Evolutionary conservation across 1,139 yeast genomes (phyloP), one percentile per base, ranked within the genome.

Genomic region (Taiozyma sp.): DNA sequence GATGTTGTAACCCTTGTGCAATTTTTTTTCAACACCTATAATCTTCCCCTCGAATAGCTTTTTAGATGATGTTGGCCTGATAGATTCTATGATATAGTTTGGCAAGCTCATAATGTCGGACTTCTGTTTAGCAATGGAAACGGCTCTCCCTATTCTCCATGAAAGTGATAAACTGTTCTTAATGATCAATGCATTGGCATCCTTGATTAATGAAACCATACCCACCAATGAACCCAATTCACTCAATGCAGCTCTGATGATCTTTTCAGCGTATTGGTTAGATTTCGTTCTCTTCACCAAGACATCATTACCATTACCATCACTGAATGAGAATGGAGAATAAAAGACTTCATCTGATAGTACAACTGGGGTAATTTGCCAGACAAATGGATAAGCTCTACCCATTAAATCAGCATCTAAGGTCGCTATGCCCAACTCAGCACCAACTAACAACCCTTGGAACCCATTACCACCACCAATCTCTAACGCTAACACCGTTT

Each of bases 71-170:
- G 58, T 55, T 22, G 59, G 60, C 32, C 51, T 50, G n/a, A 67
- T 51, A 8, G 76, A 60, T 8, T 71, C 74, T 14, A 75, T 62
- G 23, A 76, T 74, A 34, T 60, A 53, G 9, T 64, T 59, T 0
- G 78, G 72, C 8, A 76, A 60, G 42, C 59, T 57, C 32, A 69
- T 72, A 34, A 74, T 62, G 48, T 72, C 71, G 27, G 68, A 63
- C 9, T 62, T 64, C 47, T 68, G 70, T 44, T 70, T 63, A 1
- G 79, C 74, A 28, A 70, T 59, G 32, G 59, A 57, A 10, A 76
- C 73, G 1, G 78, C 78, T 48, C 74, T 64, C 3, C 80, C 80
- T 49, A 76, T 70, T 62, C 80, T 67, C 81, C 80, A 76, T 5
- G 79, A 73, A 30, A 66, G 58, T 1, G 80, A 76, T 29, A 58